phyloP scores from a whole-genome alignment of 352 stramenopile genomes.

The Phytophthora ramorum region DNA sequence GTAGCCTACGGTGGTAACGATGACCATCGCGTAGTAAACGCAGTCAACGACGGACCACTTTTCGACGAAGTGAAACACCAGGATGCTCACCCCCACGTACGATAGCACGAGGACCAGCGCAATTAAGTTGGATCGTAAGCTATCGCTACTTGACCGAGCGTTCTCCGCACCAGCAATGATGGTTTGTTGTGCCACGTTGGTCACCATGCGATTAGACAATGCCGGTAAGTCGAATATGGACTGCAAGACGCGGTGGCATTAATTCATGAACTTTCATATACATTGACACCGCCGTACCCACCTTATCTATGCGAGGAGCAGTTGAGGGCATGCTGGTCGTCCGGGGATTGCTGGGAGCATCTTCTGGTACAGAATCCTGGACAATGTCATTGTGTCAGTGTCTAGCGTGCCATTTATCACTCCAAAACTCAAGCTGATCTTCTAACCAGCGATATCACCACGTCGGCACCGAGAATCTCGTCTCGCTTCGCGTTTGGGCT shows the following conservation, averaged over 20 bases:
- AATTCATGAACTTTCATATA: not conserved
- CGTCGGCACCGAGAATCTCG: slow-evolving; percentile 16
- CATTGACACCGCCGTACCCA: not conserved
- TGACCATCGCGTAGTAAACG: slow-evolving; percentile 93
- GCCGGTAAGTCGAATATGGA: slow-evolving; percentile 42
- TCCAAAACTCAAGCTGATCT: not conserved
- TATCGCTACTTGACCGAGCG: slow-evolving; percentile 8
- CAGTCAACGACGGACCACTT: slow-evolving; percentile 77
- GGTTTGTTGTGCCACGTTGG: slow-evolving; percentile 37
- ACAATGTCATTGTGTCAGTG: not conserved
- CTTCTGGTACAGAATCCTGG: slow-evolving; percentile 8
- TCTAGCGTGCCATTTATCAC: too few species aligned
- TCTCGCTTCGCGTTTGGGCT: slow-evolving; percentile 19
- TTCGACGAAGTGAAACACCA: slow-evolving; percentile 69
- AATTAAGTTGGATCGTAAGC: slow-evolving; percentile 37
- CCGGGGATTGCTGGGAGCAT: slow-evolving; percentile 3
- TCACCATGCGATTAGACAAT: slow-evolving; percentile 24
- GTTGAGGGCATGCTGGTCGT: not conserved
- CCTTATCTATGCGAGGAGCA: slow-evolving; percentile 12
- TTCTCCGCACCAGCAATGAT: slow-evolving; percentile 38
- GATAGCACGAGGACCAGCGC: slow-evolving; percentile 62
- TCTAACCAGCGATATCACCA: slow-evolving; percentile 29
- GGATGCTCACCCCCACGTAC: slow-evolving; percentile 60
- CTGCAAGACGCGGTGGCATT: slow-evolving; percentile 8
- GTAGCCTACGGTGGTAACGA: slow-evolving; percentile 93